Percentiles rank a stretch among this genome's conserved stretches.
Evolutionary conservation across 176 grass and related monocot species (phyloP).

Genomic region (Phyllostachys edulis): DNA sequence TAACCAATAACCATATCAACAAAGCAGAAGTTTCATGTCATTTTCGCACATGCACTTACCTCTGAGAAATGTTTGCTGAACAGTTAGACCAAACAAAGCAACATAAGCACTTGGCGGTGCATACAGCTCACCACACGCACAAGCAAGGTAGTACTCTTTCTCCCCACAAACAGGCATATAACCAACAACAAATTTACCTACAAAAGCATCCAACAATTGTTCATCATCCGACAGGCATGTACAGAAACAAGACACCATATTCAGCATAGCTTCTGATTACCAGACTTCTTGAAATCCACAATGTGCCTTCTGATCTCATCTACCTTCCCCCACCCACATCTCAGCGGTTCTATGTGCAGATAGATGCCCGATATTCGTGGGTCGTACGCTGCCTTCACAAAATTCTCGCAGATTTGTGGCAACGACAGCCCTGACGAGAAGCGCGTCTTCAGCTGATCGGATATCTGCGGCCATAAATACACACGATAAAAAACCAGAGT

Average conservation of each 20-base stretch:
- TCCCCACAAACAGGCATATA: conserved; percentile 93
- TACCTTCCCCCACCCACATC: conserved; percentile 90
- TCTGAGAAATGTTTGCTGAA: conserved; percentile 82
- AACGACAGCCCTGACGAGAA: conserved; percentile 78
- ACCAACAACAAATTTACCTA: conserved; percentile 92
- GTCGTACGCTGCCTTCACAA: conserved; percentile 91
- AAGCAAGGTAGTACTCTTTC: conserved; percentile 96
- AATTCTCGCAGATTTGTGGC: conserved; percentile 89
- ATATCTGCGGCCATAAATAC: conserved; percentile 50
- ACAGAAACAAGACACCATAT: conserved; percentile 24
- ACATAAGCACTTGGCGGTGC: conserved; percentile 92
- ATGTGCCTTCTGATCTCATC: conserved; percentile 95
- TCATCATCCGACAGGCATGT: not conserved
- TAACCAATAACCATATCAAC: conserved; percentile 17
- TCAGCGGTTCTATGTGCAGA: conserved; percentile 78
- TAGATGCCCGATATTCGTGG: conserved; percentile 87
- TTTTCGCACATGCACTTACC: conserved; percentile 44
- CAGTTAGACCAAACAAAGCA: conserved; percentile 79
- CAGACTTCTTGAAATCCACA: conserved; percentile 88
- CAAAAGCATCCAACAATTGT: conserved; percentile 27
- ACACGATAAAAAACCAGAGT: not conserved
- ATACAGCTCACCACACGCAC: conserved; percentile 80
- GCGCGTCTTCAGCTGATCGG: conserved; percentile 68
- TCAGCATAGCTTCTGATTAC: conserved; percentile 39
- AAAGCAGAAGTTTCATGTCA: conserved; percentile 6